phyloP scores from a whole-genome alignment of 768 basidiomycete species.

The Phallus indusiatus region DNA sequence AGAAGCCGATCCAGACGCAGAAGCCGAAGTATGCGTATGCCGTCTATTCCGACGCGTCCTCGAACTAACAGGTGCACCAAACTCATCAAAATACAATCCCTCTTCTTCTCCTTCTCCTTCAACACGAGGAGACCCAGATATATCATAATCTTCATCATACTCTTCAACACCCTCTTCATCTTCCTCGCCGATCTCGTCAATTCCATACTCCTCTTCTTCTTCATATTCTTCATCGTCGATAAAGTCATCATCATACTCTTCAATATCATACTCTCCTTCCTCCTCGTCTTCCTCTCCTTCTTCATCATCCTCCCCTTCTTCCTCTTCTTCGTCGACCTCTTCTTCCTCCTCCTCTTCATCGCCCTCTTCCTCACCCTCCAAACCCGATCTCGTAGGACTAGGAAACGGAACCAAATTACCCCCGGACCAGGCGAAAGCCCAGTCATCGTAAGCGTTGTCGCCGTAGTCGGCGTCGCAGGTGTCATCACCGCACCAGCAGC shows the following conservation, averaged over 20 bases:
- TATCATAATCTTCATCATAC: constrained; percentile 13
- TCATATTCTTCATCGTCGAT: constrained; percentile 16
- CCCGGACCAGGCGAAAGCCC: background rate
- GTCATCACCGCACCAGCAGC: too few relatives aligned
- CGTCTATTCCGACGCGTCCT: constrained; percentile 17
- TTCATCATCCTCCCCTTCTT: constrained; percentile 25
- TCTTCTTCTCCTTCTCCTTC: constrained; percentile 5
- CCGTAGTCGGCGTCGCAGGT: background rate
- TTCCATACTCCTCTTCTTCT: constrained; percentile 27
- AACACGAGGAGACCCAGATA: too few relatives aligned
- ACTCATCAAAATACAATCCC: constrained; percentile 21
- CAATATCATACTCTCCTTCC: constrained; percentile 5
- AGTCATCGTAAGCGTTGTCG: background rate
- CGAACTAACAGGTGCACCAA: constrained; percentile 18
- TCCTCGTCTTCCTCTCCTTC: constrained; percentile 27
- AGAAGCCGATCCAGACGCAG: constrained; percentile 46
- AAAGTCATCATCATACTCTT: constrained; percentile 14
- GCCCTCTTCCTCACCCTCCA: constrained; percentile 20
- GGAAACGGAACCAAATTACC: background rate
- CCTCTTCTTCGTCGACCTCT: too few relatives aligned
- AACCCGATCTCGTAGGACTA: constrained; percentile 23
- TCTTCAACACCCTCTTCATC: constrained; percentile 24
- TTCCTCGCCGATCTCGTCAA: constrained; percentile 31
- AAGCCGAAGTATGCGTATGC: background rate
- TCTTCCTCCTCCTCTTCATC: background rate